Evolutionary conservation across 2,329 filamentous ascomycete species (phyloP), one percentile per base, ranked within the genome.

Genomic region (Cladosporium velox): DNA sequence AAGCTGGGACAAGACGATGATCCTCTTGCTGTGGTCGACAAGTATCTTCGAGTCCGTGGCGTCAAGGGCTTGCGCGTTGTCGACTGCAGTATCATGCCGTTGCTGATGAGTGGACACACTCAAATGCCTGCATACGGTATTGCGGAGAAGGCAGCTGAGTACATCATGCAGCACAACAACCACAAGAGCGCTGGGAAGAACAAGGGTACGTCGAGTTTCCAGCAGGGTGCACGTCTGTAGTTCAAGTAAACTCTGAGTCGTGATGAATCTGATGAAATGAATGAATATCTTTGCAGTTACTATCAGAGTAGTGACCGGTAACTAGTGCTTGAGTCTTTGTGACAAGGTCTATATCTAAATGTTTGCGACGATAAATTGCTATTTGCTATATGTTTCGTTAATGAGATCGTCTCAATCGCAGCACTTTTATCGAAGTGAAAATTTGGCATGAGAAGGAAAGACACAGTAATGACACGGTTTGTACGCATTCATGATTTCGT

Each of bases 71-170:
- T 88, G n/a, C 77, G 86, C 2, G 85, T 88, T 14, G 84, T 80
- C 0, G 84, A 86, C 67, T 82, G 79, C 69, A 84, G 81, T 70
- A 78, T 84, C 28, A 86, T 86, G 83, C 84, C 84, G 1, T 75
- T 74, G 0, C 72, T 86, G 3, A 80, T 85, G 69, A 78, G 78
- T 28, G 85, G 82, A 0, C 83, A 85, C 70, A 85, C 84, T 0
- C 84, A 86, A 70, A 86, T 86, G 84, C 83, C 84, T 3, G 85
- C 84, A 5, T 87, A 86, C 72, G 84, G 83, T 1, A 86, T 87
- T 67, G 85, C 83, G 0, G 85, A 87, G 74, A 84, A 84, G 70
- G 81, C 79, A 52, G 81, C 80, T 1, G 84, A 86, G 70, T 71
- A 86, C 65, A 82, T 86, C 61, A 84, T 83, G 68, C 77, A 79